Base-by-base conservation (phyloP, 1,284 basidiomycete species). In the Peniophora sp. region DNA sequence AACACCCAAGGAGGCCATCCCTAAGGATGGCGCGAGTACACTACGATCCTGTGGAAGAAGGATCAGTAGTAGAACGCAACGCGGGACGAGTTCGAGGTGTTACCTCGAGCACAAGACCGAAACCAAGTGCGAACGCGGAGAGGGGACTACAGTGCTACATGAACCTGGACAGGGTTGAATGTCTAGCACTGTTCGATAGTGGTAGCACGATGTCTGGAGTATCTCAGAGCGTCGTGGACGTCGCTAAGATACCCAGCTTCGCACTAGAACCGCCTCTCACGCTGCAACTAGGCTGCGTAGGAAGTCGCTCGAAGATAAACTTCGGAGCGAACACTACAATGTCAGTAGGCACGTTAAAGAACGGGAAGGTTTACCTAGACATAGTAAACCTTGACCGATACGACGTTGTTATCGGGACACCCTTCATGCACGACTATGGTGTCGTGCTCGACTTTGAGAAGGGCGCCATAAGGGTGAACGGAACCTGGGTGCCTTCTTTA, bases 341-440 rank as follows among this genome's bases (percentile, higher is more conserved):
- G 15, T 20, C 43, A 15, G 22, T 24, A 15, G 23, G 43, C n/a
- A 8, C 43, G 23, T 23, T 45, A 6, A 22, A 14, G 18, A 24
- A 23, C 43, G 37, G n/a, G 15, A 41, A 45, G 43, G 14, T 20
- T 3, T 24, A 24, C 14, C 14, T 71, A 49, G 66, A 71, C 51
- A 55, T 68, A 0, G 50, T 58, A 1, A 66, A 65, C 48, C 17
- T 63, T 0, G 55, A 59, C 10, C 55, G 52, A 20, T 66, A 66
- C 47, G 61, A 66, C 35, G 3, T 65, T 1, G 62, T 65, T 2
- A 50, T 65, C 8, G 64, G 64, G 0, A 64, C 62, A 1, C 62
- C 61, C 5, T 66, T 65, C 52, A 14, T 64, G 2, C 60, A 46
- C 27, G 61, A 64, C 47, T 59, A 64, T 41, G 44, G 55, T 24